These are phyloP conservation scores for Tolypocladium pustulatum DNA, from an alignment of 2,329 filamentous ascomycete species.

Conservation along the genomic window DNA sequence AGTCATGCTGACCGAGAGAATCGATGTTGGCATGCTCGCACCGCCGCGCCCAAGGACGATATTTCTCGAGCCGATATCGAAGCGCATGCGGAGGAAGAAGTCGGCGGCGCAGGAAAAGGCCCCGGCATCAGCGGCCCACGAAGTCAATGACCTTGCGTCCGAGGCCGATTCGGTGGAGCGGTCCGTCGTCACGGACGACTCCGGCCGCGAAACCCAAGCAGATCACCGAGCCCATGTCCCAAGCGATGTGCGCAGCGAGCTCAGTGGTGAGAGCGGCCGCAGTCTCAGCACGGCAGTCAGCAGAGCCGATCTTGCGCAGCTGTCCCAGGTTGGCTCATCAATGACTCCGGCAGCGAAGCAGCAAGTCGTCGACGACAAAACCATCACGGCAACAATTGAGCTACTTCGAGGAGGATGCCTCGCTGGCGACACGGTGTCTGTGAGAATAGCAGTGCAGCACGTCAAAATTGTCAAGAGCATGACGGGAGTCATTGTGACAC, in stretches of 20 bases:
- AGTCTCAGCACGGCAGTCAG: constrained; percentile 57
- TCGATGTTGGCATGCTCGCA: constrained; percentile 70
- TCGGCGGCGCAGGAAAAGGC: constrained; percentile 33
- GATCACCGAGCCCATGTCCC: constrained; percentile 31
- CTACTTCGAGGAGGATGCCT: constrained; percentile 74
- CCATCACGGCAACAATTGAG: constrained; percentile 79
- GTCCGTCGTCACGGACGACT: constrained; percentile 28
- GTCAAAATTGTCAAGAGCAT: constrained; percentile 84
- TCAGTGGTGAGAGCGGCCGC: constrained; percentile 58
- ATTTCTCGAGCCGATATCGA: constrained; percentile 78
- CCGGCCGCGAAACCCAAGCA: constrained; percentile 21
- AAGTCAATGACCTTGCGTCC: constrained; percentile 24
- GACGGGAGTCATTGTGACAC: constrained; percentile 83
- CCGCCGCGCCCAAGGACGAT: constrained; percentile 73
- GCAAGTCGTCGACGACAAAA: constrained; percentile 51
- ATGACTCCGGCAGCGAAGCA: constrained; percentile 25
- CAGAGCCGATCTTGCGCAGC: constrained; percentile 30
- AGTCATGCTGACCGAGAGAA: constrained; percentile 66
- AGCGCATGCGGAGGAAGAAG: constrained; percentile 53
- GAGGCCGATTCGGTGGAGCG: constrained; percentile 29
- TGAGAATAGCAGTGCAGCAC: constrained; percentile 76
- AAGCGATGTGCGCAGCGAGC: constrained; percentile 53
- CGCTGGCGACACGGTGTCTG: constrained; percentile 70
- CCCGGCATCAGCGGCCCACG: constrained; percentile 26
- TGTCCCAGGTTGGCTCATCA: constrained; percentile 19